These are phyloP conservation scores for Asparagopsis taxiformis DNA, from an alignment of 31 red algal genomes.

Conservation along the genomic window DNA sequence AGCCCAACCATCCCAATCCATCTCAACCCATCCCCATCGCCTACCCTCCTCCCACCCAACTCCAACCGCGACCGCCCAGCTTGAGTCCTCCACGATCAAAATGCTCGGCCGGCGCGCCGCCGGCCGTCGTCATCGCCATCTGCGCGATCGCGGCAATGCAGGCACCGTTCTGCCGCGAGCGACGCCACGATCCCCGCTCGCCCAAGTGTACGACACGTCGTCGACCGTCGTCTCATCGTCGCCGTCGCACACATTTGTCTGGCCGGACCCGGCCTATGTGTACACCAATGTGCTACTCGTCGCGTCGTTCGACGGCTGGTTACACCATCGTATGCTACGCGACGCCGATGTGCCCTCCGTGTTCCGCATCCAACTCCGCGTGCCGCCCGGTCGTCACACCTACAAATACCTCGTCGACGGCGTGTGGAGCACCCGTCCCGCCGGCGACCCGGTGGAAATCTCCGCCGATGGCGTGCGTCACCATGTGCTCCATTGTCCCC, in stretches of 20 bases:
- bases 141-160: not conserved
- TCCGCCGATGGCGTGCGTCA: conserved; percentile 55
- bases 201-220: too few relatives aligned
- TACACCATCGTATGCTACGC: conserved; percentile 42
- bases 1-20: too few relatives aligned
- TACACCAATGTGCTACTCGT: conserved; percentile 21
- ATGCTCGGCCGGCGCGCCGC: not conserved
- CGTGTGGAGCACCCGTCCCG: conserved; percentile 24
- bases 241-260: conserved; percentile 18
- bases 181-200: too few relatives aligned
- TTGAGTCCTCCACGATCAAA: not conserved
- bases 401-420: conserved; percentile 56
- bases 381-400: conserved; percentile 32
- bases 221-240: too few relatives aligned
- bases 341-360: not conserved
- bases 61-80: conserved; percentile 7
- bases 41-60: conserved; percentile 2
- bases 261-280: conserved; percentile 15
- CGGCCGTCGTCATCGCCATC: not conserved
- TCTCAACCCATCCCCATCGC: not conserved
- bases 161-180: too few relatives aligned
- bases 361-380: not conserved
- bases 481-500: conserved; percentile 34
- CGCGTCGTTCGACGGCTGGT: conserved; percentile 30
- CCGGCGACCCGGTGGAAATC: conserved; percentile 21